Base-by-base conservation (phyloP, 116 monocot genomes). In the Cymodocea nodosa region DNA sequence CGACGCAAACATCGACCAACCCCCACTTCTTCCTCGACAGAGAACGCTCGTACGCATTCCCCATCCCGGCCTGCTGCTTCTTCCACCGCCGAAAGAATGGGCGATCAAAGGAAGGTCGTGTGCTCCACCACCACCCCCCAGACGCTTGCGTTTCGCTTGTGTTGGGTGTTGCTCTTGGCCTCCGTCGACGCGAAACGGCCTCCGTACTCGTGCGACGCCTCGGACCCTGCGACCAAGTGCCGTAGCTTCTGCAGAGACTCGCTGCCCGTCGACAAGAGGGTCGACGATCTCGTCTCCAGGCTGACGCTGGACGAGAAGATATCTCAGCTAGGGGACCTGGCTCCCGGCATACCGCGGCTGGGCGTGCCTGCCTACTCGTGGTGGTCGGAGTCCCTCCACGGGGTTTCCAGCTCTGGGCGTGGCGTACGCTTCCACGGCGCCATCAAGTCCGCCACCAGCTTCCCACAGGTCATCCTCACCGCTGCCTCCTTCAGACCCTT, bases 341-440 rank as follows among this genome's bases (percentile, higher is more conserved):
- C 91, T 1, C 85, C 97, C 24, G 73, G 82, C 9, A 79, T 97
- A 14, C 74, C 84, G 0, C 76, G 97, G 59, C 84, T 97, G 14
- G 88, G 91, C 44, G 55, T 97, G 12, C 91, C 91, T 34, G 79
- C 75, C 1, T 98, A 86, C 78, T 68, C 81, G 58, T 97, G 97
- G 97, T 97, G 97, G 97, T 91, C 97, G 16, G 97, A 97, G 80
- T 67, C 91, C 5, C 80, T 97, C 11, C 97, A 97, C 51, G 97
- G 97, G 6, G 84, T 97, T 4, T 81, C 87, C 20, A 54, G 70
- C 68, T 63, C 69, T 14, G 90, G 94, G 19, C 49, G 51, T 2
- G 94, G 89, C 0, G 79, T 86, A 22, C 66, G 74, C 53, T 89
- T 84, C 75, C 55, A 82, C 15, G 79, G 84, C 50, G 18, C 16